Base-by-base conservation (phyloP, 345 rosid genomes). In the Ceriops tagal region DNA sequence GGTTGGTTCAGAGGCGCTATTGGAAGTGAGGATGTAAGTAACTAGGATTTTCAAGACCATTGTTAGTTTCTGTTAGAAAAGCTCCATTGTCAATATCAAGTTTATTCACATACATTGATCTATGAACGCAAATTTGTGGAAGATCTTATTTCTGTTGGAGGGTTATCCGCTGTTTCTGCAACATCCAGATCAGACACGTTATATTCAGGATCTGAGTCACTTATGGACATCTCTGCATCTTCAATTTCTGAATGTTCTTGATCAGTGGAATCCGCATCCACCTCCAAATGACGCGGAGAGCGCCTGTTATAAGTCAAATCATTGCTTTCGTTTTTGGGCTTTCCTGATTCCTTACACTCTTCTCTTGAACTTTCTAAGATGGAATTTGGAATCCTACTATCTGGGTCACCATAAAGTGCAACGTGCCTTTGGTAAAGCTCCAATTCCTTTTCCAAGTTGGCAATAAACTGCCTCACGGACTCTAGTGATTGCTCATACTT, bases 401-500 rank as follows among this genome's bases (percentile, higher is more conserved):
- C 84, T 26, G 92, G 88, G 74, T 86, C 86, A 63, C 88, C 93
- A 66, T 86, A 95, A 58, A 90, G 93, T 70, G 93, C 84, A 21
- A 80, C 73, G 77, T 90, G 99, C 58, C 89, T 79, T 79, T 85
- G 78, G 71, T 90, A 89, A 52, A 90, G 87, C 75, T 95, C 93
- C 75, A 90, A 60, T 75, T 92, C 98, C 79, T 90, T 92, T 73
- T 87, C 96, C 0, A 87, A 84, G 69, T 90, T 77, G 7, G 90
- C 84, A 58, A 92, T 92, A 68, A 92, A 92, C 53, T 73, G 89
- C 75, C 81, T 86, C 77, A 95, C 91, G 0, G 96, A 85, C 53
- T 90, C 98, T 6, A 90, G 89, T 16, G 98, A 95, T 39, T 92
- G 98, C 75, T 95, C 96, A 4, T 88, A 95, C 79, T 90, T 95